Evolutionary conservation across 345 rosid genomes (phyloP), one percentile per base, ranked within the genome.

Genomic region (Corchorus capsularis): DNA sequence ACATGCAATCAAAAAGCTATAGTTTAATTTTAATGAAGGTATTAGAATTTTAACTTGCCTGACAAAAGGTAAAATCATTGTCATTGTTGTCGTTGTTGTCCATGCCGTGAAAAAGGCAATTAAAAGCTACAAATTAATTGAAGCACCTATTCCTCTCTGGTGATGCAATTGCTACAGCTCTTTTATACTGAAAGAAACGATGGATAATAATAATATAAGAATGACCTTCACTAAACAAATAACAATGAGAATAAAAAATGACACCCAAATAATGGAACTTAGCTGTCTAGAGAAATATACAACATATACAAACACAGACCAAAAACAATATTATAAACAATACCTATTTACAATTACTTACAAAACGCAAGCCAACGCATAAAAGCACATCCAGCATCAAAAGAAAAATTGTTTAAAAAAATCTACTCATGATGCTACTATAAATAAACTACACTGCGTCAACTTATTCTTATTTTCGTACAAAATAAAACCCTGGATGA

Each of bases 31-130:
- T 7, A 27, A 69, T 17, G 60, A 61, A 77, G 45, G 34, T 10
- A 3, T 7, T 27, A 55, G 22, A 61, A n/a, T 15, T 54, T 19
- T 22, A 55, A 79, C 86, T 83, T 82, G 70, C 93, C 93, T 77
- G 85, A 73, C 91, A 88, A 79, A 89, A 91, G 34, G 92, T 91
- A 87, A 89, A 91, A 78, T 83, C 92, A 79, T 78, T 1, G 27
- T 81, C 90, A 41, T 73, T 62, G 34, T 82, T 84, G 87, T 88
- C 67, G 87, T 87, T 63, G 57, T 43, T 16, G 57, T 73, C 57
- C 68, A 49, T 62, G 59, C 45, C 12, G 55, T 7, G 52, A 35
- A 16, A 27, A 53, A 32, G 14, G 49, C 32, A 56, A 20, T 22
- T 13, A 16, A 47, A 63, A 63, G n/a, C 0, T 27, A 50, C 17